Evolutionary conservation across 768 basidiomycete species (phyloP).

Genomic region (Tulasnella sp.): DNA sequence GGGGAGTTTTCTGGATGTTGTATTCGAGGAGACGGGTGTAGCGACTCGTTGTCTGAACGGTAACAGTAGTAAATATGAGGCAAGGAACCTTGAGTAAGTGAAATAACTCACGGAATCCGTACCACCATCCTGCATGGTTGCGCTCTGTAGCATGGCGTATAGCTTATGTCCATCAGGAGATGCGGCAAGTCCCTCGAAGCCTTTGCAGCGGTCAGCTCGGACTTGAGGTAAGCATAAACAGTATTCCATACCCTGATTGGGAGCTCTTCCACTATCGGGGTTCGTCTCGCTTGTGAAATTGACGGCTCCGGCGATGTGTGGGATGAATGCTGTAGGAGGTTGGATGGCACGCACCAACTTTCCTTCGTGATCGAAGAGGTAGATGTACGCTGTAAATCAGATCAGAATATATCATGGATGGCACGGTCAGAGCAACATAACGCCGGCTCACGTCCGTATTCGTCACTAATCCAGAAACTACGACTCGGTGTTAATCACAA

Average conservation of each 20-base stretch:
- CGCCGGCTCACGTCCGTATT: slow-evolving; percentile 41
- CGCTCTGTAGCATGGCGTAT: slow-evolving; percentile 57
- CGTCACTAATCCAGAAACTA: slow-evolving; percentile 59
- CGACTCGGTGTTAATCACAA: not conserved
- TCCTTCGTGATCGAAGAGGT: slow-evolving; percentile 43
- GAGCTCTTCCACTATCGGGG: slow-evolving; percentile 46
- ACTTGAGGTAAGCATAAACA: not conserved
- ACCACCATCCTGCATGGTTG: slow-evolving; percentile 55
- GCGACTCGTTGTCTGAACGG: not conserved
- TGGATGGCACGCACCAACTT: slow-evolving; percentile 48
- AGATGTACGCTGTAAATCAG: slow-evolving; percentile 43
- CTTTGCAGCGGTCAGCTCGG: slow-evolving; percentile 23
- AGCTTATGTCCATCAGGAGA: slow-evolving; percentile 42
- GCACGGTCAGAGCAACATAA: not conserved
- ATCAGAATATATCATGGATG: not conserved
- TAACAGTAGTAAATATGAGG: not conserved
- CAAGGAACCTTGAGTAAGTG: not conserved
- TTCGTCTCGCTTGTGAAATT: slow-evolving; percentile 46
- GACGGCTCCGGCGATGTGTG: slow-evolving; percentile 37
- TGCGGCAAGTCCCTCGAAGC: slow-evolving; percentile 54
- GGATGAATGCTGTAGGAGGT: slow-evolving; percentile 51
- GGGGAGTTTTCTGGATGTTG: slow-evolving; percentile 36
- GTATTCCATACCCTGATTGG: slow-evolving; percentile 44
- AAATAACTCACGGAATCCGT: not conserved
- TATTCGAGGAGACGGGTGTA: slow-evolving; percentile 53